Percentiles rank a stretch among this genome's conserved stretches.
Evolutionary conservation across 768 basidiomycete genomes (phyloP).

Genomic region (Lyophyllum decastes): DNA sequence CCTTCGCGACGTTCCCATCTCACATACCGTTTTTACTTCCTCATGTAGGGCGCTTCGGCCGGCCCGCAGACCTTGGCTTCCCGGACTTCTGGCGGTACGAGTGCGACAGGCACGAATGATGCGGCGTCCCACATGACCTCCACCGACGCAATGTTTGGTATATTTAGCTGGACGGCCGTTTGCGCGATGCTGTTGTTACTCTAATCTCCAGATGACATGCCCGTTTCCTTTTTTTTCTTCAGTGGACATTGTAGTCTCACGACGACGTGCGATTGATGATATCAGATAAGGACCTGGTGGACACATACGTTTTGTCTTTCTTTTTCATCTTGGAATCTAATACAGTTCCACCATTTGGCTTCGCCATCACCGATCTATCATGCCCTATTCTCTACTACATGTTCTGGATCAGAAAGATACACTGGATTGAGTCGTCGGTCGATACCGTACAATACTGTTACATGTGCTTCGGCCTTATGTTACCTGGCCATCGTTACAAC

Average conservation of each 20-base stretch:
- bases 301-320: neutral
- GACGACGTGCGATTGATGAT: neutral
- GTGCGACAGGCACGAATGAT: slow-evolving; percentile 18
- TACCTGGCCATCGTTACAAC: slow-evolving; percentile 35
- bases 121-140: slow-evolving; percentile 6
- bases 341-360: neutral
- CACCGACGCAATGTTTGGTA: neutral
- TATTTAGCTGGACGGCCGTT: neutral
- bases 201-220: neutral
- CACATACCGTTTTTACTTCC: neutral
- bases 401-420: neutral
- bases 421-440: neutral
- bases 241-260: neutral
- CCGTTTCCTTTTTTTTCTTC: neutral
- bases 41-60: neutral
- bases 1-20: neutral
- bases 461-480: slow-evolving; percentile 1
- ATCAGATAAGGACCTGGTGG: neutral
- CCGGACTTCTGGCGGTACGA: slow-evolving; percentile 9
- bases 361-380: slow-evolving; percentile 4
- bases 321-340: neutral
- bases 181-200: neutral
- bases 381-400: neutral
- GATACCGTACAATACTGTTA: neutral
- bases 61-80: neutral